These are phyloP conservation scores for Blastomyces parvus DNA, from an alignment of 2,329 filamentous ascomycete genomes.

Conservation along the genomic window DNA sequence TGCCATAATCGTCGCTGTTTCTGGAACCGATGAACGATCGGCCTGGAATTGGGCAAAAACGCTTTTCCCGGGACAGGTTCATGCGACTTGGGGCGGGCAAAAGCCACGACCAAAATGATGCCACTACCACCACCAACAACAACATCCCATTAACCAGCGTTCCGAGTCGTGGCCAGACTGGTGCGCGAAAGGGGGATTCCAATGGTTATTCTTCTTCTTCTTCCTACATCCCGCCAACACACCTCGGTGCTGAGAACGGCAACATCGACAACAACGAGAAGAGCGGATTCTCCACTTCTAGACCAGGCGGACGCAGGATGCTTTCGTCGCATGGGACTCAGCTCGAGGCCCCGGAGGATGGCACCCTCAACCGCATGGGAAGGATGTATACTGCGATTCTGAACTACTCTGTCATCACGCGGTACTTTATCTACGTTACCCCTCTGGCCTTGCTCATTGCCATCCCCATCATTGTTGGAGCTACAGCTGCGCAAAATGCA, in stretches of 20 bases:
- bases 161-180: slow-evolving; percentile 39
- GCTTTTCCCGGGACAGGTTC: slow-evolving; percentile 39
- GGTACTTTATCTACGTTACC: slow-evolving; percentile 54
- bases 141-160: slow-evolving; percentile 54
- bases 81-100: slow-evolving; percentile 24
- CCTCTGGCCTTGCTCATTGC: slow-evolving; percentile 51
- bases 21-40: slow-evolving; percentile 24
- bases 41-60: slow-evolving; percentile 31
- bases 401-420: slow-evolving; percentile 53
- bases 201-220: slow-evolving; percentile 20
- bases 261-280: slow-evolving; percentile 28
- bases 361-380: slow-evolving; percentile 50
- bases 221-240: slow-evolving; percentile 20
- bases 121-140: slow-evolving; percentile 41
- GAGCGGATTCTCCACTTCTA: slow-evolving; percentile 18
- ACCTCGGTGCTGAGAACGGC: slow-evolving; percentile 17
- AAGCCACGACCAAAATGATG: slow-evolving; percentile 32
- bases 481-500: slow-evolving; percentile 39
- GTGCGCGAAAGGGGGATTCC: slow-evolving; percentile 34
- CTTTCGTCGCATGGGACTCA: slow-evolving; percentile 22
- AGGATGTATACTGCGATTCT: slow-evolving; percentile 51
- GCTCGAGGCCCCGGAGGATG: slow-evolving; percentile 40
- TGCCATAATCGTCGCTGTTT: not conserved
- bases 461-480: slow-evolving; percentile 55
- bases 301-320: slow-evolving; percentile 28